phyloP scores from a whole-genome alignment of 305 asterid genomes.

The Plantago coronopus region DNA sequence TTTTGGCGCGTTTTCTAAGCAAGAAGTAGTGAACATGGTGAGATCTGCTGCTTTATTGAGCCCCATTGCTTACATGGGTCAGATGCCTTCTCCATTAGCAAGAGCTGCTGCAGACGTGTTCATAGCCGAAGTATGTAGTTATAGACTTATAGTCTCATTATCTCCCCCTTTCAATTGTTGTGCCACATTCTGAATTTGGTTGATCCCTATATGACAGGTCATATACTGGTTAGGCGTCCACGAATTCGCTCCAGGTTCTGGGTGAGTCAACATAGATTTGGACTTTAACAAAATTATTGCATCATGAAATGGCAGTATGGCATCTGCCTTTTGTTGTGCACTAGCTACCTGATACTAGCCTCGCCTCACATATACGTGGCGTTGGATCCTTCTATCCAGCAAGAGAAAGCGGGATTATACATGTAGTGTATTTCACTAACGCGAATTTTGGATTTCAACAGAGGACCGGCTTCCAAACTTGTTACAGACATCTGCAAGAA shows the following conservation, averaged over 20 bases:
- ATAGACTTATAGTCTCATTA: background rate
- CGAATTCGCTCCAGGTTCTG: constrained; percentile 48
- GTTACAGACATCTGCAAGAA: constrained; percentile 48
- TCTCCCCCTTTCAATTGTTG: background rate
- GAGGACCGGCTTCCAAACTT: constrained; percentile 48
- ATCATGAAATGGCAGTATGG: too few relatives aligned
- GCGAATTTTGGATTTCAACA: constrained; percentile 17
- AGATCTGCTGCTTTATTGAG: constrained; percentile 67
- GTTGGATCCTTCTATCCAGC: too few relatives aligned
- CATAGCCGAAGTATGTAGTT: constrained; percentile 59
- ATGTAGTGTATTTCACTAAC: too few relatives aligned
- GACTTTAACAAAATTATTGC: too few relatives aligned
- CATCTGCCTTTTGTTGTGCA: too few relatives aligned
- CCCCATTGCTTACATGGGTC: constrained; percentile 64
- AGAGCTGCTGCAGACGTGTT: constrained; percentile 50
- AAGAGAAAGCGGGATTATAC: too few relatives aligned
- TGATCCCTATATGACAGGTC: constrained; percentile 26
- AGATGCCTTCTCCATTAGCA: constrained; percentile 55
- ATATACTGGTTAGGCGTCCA: constrained; percentile 62
- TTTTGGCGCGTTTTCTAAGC: constrained; percentile 57
- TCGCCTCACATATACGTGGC: too few relatives aligned
- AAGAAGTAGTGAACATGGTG: constrained; percentile 37
- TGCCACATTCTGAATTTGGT: background rate
- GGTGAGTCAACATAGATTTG: constrained; percentile 33
- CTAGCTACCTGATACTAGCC: too few relatives aligned